Conservation (phyloP, 768 basidiomycete genomes). For the Boletus tomentosulus region DNA sequence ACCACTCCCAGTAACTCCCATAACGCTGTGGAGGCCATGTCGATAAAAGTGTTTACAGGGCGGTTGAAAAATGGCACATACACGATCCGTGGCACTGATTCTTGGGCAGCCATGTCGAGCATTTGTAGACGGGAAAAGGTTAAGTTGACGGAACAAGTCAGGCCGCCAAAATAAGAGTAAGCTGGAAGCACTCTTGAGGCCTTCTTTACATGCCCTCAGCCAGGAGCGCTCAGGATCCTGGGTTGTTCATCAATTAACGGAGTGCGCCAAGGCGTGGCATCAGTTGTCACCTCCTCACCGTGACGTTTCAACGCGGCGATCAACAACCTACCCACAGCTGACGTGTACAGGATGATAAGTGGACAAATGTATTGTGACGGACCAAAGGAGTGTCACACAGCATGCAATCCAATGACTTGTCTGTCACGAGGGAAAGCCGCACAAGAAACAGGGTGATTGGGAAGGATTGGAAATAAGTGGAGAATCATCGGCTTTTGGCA, state of each 20-base stretch:
- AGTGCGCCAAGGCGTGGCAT: background rate
- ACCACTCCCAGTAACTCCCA: constrained; percentile 36
- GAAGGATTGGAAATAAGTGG: background rate
- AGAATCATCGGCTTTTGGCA: background rate
- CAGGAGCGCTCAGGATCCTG: background rate
- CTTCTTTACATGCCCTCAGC: background rate
- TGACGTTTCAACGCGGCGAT: background rate
- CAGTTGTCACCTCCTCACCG: background rate
- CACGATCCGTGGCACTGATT: background rate
- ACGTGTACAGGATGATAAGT: background rate
- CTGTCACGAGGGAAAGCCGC: background rate
- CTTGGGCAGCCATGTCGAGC: background rate
- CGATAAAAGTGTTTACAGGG: background rate
- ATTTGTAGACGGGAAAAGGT: background rate
- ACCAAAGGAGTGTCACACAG: background rate
- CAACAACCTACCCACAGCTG: background rate
- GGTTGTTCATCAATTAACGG: background rate
- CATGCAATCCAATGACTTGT: background rate
- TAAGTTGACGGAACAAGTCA: background rate
- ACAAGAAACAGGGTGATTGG: background rate
- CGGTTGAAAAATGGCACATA: background rate
- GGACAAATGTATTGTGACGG: background rate
- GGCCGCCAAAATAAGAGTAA: too few species aligned
- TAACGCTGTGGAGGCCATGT: constrained; percentile 21
- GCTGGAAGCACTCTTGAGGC: background rate